Conservation (phyloP, 352 stramenopile species). For the Pythium utonaiense region DNA sequence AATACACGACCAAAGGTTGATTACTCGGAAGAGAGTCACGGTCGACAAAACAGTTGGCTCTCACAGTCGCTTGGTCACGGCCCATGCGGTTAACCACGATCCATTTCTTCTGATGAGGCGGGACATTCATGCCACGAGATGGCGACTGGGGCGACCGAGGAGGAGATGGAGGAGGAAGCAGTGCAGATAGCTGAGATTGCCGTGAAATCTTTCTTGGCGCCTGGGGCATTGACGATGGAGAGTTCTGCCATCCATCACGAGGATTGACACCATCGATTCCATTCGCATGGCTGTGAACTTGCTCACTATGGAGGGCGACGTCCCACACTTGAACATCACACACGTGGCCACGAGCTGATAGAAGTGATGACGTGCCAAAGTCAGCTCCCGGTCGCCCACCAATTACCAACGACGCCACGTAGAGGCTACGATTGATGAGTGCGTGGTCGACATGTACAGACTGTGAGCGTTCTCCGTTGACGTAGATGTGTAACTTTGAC, state of each 20-base stretch:
- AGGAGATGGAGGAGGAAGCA: conserved; percentile 30
- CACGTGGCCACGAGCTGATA: conserved; percentile 31
- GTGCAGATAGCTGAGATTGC: neutral
- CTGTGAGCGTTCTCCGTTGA: conserved; percentile 33
- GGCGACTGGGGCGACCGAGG: conserved; percentile 25
- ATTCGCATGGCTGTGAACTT: conserved; percentile 47
- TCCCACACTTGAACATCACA: conserved; percentile 66
- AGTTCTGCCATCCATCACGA: conserved; percentile 11
- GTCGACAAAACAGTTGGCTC: conserved; percentile 22
- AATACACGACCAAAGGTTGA: conserved; percentile 33
- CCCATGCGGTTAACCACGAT: conserved; percentile 50
- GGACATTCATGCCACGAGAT: conserved; percentile 27
- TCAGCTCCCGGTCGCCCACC: neutral
- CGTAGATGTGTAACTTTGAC: conserved; percentile 31
- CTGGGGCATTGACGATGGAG: conserved; percentile 8
- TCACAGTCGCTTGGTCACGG: conserved; percentile 37
- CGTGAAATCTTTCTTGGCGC: conserved; percentile 18
- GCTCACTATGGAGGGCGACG: conserved; percentile 45
- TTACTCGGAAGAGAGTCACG: neutral
- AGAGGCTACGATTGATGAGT: conserved; percentile 9
- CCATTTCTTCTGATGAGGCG: conserved; percentile 44
- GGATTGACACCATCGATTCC: conserved; percentile 35
- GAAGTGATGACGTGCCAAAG: neutral
- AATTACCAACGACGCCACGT: conserved; percentile 9
- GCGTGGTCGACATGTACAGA: neutral